Evolutionary conservation across 805 yeast genomes (phyloP).

Genomic region (Candida piceae): DNA sequence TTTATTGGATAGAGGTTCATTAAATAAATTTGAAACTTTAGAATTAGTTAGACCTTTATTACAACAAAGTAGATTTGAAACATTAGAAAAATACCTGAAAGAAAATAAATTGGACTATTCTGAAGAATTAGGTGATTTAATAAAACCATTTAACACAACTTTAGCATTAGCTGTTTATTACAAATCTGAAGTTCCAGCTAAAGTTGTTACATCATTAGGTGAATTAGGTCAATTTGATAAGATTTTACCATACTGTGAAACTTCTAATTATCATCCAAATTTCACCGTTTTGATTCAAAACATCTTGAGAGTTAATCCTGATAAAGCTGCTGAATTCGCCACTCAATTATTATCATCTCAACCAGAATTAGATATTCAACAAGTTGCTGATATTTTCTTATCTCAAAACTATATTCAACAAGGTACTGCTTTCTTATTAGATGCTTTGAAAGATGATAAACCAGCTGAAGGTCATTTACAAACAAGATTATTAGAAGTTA

Average conservation of each 20-base stretch:
- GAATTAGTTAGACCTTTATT: slow-evolving; percentile 94
- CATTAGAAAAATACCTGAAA: slow-evolving; percentile 93
- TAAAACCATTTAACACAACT: slow-evolving; percentile 79
- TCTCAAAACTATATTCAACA: slow-evolving; percentile 93
- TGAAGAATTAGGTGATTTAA: slow-evolving; percentile 97
- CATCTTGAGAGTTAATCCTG: slow-evolving; percentile 90
- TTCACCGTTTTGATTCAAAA: slow-evolving; percentile 85
- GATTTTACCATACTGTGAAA: slow-evolving; percentile 88
- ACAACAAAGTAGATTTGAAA: slow-evolving; percentile 89
- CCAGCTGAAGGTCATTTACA: slow-evolving; percentile 96
- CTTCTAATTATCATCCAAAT: slow-evolving; percentile 85
- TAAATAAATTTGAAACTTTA: slow-evolving; percentile 88
- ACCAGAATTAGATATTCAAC: slow-evolving; percentile 74
- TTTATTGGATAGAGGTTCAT: slow-evolving; percentile 84
- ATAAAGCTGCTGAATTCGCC: slow-evolving; percentile 96
- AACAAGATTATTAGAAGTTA: slow-evolving; percentile 89
- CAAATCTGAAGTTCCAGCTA: slow-evolving; percentile 75
- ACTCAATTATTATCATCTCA: slow-evolving; percentile 63
- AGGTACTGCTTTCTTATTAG: slow-evolving; percentile 95
- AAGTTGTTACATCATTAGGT: slow-evolving; percentile 88
- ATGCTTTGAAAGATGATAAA: slow-evolving; percentile 87
- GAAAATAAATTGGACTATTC: slow-evolving; percentile 91
- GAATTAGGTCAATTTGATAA: slow-evolving; percentile 96
- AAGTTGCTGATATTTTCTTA: slow-evolving; percentile 87
- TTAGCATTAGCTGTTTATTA: slow-evolving; percentile 88